Conservation (phyloP, 2,329 filamentous ascomycete genomes). For the Pseudogymnoascus sp. region DNA sequence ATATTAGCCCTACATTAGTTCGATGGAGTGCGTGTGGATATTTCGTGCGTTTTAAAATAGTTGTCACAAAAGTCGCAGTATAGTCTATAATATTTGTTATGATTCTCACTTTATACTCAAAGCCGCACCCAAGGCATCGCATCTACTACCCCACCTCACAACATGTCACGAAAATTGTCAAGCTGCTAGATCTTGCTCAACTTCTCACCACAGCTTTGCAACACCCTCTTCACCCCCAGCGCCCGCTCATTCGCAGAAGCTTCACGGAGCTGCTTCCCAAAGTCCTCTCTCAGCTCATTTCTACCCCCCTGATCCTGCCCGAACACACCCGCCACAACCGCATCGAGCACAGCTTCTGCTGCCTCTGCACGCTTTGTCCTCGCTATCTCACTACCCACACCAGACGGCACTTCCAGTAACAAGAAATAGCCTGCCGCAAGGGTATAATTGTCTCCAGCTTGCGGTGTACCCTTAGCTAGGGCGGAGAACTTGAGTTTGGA, state of each 20-base stretch:
- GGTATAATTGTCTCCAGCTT: constrained; percentile 18
- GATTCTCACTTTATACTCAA: not conserved
- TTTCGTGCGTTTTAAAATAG: not conserved
- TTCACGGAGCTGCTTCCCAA: constrained; percentile 20
- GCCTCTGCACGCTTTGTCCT: constrained; percentile 28
- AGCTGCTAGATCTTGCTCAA: not conserved
- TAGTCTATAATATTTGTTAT: not conserved
- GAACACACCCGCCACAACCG: constrained; percentile 23
- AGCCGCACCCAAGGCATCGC: not conserved
- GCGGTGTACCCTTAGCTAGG: constrained; percentile 16
- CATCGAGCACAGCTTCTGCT: constrained; percentile 24
- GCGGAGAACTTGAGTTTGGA: constrained; percentile 25
- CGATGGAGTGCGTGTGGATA: not conserved
- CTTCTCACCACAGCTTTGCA: not conserved
- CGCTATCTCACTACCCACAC: constrained; percentile 26
- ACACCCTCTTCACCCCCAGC: constrained; percentile 6
- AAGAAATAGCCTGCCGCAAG: constrained; percentile 22
- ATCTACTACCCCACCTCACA: not conserved
- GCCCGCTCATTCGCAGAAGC: constrained; percentile 11
- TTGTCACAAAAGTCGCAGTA: not conserved
- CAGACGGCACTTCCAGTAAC: constrained; percentile 25
- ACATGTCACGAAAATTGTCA: not conserved
- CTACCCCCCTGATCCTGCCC: constrained; percentile 20
- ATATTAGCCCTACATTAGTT: not conserved
- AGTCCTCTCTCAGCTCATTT: constrained; percentile 13